Evolutionary conservation across 169 alveolate genomes (phyloP).

Genomic region (Cryptosporidium felis): DNA sequence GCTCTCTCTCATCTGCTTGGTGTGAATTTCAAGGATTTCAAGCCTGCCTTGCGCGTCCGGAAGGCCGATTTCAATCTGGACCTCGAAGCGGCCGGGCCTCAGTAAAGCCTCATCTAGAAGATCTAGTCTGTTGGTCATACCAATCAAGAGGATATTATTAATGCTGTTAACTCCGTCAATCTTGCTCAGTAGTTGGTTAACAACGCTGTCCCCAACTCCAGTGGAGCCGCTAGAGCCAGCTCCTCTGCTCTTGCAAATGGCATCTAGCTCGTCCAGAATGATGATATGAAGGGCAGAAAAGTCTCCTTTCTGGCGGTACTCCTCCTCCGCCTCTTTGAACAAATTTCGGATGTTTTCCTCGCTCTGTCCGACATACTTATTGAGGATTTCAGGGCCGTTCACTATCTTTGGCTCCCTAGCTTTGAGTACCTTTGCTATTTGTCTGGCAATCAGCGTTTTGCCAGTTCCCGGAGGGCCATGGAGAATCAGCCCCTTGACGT

Average conservation of each 20-base stretch:
- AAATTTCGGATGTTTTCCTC: conserved; percentile 97
- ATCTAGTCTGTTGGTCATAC: conserved; percentile 99
- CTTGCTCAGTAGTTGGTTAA: conserved; percentile 96
- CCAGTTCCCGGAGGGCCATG: conserved; percentile 99
- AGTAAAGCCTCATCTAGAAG: conserved; percentile 98
- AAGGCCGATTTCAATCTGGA: conserved; percentile 97
- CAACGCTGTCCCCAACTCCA: conserved; percentile 97
- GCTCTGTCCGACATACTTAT: conserved; percentile 97
- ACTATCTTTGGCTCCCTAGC: conserved; percentile 94
- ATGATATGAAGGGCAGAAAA: conserved; percentile 95
- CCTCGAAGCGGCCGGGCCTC: conserved; percentile 99
- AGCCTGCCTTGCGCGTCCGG: conserved; percentile 97
- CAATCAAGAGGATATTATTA: conserved; percentile 95
- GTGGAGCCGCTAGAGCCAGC: conserved; percentile 87
- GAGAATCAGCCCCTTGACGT: conserved; percentile 95
- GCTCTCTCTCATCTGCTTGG: conserved; percentile 91
- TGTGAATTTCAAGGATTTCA: conserved; percentile 97
- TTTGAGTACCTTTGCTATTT: conserved; percentile 94
- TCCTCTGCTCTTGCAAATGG: conserved; percentile 98
- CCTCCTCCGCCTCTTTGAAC: conserved; percentile 97
- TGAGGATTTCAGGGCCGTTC: conserved; percentile 91
- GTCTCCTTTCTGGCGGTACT: conserved; percentile 92
- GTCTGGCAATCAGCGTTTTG: conserved; percentile 99
- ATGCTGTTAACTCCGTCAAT: conserved; percentile 99
- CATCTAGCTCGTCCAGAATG: conserved; percentile 99